A percentile compares a stretch with the other conserved stretches of the same genome.
phyloP scores from a whole-genome alignment of 176 grass and related monocot species.

The Triticum timopheevii region DNA sequence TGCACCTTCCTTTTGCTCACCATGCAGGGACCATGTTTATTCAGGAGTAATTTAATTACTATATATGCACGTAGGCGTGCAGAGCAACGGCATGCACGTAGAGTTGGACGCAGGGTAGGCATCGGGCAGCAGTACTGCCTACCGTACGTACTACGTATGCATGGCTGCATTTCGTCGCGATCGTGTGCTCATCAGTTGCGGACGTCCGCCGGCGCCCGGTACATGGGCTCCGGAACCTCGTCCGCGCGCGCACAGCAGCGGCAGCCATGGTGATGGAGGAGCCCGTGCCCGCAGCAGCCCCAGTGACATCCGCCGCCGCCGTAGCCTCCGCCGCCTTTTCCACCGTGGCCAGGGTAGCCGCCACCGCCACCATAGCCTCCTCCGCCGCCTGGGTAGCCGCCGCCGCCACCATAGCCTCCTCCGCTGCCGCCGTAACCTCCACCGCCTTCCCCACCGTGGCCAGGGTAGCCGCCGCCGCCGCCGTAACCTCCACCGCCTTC shows the following conservation, averaged over 20 bases:
- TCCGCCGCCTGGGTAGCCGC: background rate
- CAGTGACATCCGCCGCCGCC: background rate
- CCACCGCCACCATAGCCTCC: background rate
- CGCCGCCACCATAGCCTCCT: background rate
- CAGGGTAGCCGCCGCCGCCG: background rate
- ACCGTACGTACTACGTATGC: no score
- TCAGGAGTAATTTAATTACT: no score
- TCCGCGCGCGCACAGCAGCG: conserved; percentile 53
- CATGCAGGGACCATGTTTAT: no score
- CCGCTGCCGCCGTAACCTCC: background rate
- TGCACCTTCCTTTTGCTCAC: no score
- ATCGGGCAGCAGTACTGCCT: no score
- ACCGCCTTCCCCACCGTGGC: background rate
- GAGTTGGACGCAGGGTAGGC: no score
- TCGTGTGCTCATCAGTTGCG: conserved; percentile 23
- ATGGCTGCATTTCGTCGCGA: no score
- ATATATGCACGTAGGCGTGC: no score
- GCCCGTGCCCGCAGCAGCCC: conserved; percentile 46
- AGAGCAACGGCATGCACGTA: no score
- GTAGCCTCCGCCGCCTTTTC: background rate
- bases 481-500: background rate
- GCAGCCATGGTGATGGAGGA: conserved; percentile 30
- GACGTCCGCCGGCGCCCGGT: conserved; percentile 16
- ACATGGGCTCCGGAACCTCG: conserved; percentile 64
- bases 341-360: background rate